Evolutionary conservation across 2,329 filamentous ascomycete species (phyloP).

Genomic region (Verticillium alfalfae): DNA sequence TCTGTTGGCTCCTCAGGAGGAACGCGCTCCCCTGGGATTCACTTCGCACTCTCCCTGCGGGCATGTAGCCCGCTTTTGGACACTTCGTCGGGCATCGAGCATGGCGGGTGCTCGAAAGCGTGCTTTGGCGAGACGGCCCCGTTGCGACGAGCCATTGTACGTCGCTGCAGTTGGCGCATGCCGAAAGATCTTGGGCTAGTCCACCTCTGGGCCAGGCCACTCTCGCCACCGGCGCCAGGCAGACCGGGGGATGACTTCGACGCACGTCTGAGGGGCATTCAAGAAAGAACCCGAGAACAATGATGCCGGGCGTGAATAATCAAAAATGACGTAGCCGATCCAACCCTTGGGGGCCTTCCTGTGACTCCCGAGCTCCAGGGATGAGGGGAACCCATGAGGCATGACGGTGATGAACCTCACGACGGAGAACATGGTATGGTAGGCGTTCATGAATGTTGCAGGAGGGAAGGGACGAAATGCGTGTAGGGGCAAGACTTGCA

Average conservation of each 20-base stretch:
- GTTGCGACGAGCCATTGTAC: constrained; percentile 54
- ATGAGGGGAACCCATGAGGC: constrained; percentile 77
- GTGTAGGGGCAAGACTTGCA: constrained; percentile 79
- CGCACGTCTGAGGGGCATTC: constrained; percentile 82
- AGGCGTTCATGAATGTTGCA: constrained; percentile 95
- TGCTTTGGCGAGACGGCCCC: constrained; percentile 67
- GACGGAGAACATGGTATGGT: constrained; percentile 78
- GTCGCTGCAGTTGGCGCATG: constrained; percentile 78
- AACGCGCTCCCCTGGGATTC: constrained; percentile 55
- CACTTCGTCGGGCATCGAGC: constrained; percentile 60
- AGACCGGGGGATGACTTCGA: constrained; percentile 84
- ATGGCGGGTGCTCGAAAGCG: constrained; percentile 77
- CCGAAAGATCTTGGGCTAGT: constrained; percentile 85
- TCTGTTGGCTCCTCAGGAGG: constrained; percentile 32
- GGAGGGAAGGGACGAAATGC: constrained; percentile 87
- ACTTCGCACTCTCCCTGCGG: constrained; percentile 51
- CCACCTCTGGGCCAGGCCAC: constrained; percentile 72
- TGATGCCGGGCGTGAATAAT: constrained; percentile 74
- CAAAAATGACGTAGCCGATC: constrained; percentile 88
- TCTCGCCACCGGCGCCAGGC: constrained; percentile 75
- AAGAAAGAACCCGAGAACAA: constrained; percentile 93
- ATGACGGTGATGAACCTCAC: constrained; percentile 72
- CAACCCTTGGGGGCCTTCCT: constrained; percentile 81
- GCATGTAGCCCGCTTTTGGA: constrained; percentile 56
- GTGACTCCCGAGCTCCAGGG: constrained; percentile 73